Evolutionary conservation across 768 basidiomycete species (phyloP).

Genomic region (Pleurotus tuber-regium): DNA sequence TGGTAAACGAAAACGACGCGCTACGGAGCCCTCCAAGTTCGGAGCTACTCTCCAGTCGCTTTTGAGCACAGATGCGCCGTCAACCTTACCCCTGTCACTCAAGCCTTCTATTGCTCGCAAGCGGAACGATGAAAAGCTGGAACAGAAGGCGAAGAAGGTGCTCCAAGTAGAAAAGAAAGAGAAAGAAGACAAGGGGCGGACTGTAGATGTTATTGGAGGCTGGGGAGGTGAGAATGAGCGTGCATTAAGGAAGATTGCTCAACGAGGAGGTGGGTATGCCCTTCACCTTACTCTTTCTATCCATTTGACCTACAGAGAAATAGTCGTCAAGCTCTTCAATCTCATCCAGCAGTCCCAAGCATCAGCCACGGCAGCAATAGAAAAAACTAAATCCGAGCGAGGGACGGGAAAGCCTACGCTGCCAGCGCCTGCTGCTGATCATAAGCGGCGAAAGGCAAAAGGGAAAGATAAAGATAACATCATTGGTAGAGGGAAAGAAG

Average conservation of each 20-base stretch:
- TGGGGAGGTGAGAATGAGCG: constrained; percentile 87
- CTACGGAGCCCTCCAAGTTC: constrained; percentile 71
- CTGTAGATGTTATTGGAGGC: constrained; percentile 75
- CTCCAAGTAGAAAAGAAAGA: constrained; percentile 72
- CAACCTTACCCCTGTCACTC: constrained; percentile 69
- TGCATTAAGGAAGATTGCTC: constrained; percentile 79
- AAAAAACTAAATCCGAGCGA: constrained; percentile 57
- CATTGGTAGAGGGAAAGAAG: constrained; percentile 54
- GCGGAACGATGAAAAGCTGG: constrained; percentile 74
- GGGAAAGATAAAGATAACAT: constrained; percentile 53
- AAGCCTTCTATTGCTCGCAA: constrained; percentile 70
- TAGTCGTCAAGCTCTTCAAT: constrained; percentile 87
- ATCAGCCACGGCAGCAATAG: constrained; percentile 46
- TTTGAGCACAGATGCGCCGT: constrained; percentile 69
- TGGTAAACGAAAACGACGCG: constrained; percentile 78
- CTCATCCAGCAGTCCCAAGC: constrained; percentile 80
- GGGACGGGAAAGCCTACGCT: constrained; percentile 75
- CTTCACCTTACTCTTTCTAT: background rate
- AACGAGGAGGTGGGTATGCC: constrained; percentile 63
- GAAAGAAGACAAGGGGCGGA: constrained; percentile 65
- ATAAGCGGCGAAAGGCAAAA: constrained; percentile 48
- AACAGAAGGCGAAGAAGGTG: constrained; percentile 67
- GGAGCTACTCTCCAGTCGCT: constrained; percentile 73
- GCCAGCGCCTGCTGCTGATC: constrained; percentile 58
- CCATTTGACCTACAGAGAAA: background rate